phyloP scores from a whole-genome alignment of 345 rosid species.

The Ceriops zippeliana region DNA sequence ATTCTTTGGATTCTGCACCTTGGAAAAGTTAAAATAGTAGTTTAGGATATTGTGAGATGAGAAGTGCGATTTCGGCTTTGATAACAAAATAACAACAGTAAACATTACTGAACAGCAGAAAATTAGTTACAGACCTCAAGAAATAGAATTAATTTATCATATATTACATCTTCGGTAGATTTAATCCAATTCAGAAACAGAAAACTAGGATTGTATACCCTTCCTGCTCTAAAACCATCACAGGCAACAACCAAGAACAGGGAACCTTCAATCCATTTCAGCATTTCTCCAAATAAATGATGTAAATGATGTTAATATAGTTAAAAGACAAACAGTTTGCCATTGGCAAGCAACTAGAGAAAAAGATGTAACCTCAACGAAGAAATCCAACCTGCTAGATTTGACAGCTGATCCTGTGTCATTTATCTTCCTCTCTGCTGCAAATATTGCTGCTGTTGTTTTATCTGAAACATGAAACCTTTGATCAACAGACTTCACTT shows the following conservation, averaged over 20 bases:
- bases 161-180: no score
- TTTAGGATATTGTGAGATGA: no score
- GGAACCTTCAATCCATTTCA: neutral
- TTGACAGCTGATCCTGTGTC: conserved; percentile 94
- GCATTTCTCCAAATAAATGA: no score
- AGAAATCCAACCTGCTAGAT: conserved; percentile 70
- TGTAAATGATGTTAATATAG: no score
- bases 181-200: no score
- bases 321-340: neutral
- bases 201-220: no score
- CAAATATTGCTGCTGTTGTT: conserved; percentile 96
- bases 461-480: conserved; percentile 90
- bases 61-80: neutral
- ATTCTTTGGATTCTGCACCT: neutral
- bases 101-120: no score
- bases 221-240: neutral
- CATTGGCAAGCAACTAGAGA: neutral
- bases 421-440: conserved; percentile 89
- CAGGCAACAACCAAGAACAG: conserved; percentile 1
- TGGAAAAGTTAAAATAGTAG: neutral
- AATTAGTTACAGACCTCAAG: no score
- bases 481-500: conserved; percentile 91
- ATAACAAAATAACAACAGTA: no score
- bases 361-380: neutral
- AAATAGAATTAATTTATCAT: no score